Conservation (phyloP, 176 grass and related monocot genomes). For the Lolium multiflorum region DNA sequence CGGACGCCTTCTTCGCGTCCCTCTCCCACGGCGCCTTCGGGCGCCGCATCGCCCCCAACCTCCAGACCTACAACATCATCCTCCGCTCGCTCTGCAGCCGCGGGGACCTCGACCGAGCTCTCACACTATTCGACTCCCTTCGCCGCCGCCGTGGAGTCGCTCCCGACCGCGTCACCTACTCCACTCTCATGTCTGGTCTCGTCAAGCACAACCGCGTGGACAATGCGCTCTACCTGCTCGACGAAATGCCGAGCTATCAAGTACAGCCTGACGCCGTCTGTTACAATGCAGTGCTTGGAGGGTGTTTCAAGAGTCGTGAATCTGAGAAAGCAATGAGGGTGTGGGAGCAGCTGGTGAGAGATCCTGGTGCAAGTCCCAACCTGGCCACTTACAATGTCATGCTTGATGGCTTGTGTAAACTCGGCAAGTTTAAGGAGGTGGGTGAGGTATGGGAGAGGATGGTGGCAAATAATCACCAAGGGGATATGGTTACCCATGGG, state of each 20-base stretch:
- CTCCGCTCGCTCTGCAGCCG: slow-evolving; percentile 72
- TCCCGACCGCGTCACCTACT: slow-evolving; percentile 76
- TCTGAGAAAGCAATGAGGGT: slow-evolving; percentile 68
- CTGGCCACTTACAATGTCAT: slow-evolving; percentile 78
- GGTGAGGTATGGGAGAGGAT: slow-evolving; percentile 80
- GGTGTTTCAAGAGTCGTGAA: slow-evolving; percentile 61
- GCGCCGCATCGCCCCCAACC: slow-evolving; percentile 66
- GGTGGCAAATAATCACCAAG: slow-evolving; percentile 70
- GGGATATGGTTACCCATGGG: slow-evolving; percentile 61
- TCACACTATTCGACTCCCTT: slow-evolving; percentile 50
- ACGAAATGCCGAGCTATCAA: slow-evolving; percentile 74
- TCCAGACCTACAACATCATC: slow-evolving; percentile 91
- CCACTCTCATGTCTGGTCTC: slow-evolving; percentile 68
- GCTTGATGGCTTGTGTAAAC: slow-evolving; percentile 86
- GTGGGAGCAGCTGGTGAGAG: slow-evolving; percentile 74
- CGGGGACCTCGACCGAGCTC: slow-evolving; percentile 64
- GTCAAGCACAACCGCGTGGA: slow-evolving; percentile 52
- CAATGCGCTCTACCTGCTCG: slow-evolving; percentile 68
- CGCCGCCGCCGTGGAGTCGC: slow-evolving; percentile 40
- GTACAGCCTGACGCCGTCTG: slow-evolving; percentile 71
- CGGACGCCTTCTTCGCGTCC: slow-evolving; percentile 78
- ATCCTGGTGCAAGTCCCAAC: slow-evolving; percentile 55
- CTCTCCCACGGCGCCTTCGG: slow-evolving; percentile 62
- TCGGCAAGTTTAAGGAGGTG: slow-evolving; percentile 67
- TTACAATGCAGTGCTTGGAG: slow-evolving; percentile 76